Percentiles rank a stretch among this genome's conserved stretches.
phyloP scores from a whole-genome alignment of 192 early-diverging fungal species.

The Endogone sp. region DNA sequence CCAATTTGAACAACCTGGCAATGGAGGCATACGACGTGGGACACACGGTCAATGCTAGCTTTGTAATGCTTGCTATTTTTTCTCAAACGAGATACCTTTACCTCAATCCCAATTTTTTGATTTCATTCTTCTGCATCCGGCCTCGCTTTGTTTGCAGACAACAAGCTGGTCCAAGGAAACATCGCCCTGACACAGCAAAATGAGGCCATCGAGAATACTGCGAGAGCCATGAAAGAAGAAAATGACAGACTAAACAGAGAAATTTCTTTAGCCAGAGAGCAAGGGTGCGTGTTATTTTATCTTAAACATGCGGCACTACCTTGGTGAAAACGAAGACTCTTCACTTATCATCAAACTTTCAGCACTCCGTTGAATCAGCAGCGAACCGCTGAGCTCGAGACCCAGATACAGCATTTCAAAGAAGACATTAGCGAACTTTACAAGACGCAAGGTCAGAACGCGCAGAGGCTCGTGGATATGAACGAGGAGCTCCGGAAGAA shows the following conservation, averaged over 20 bases:
- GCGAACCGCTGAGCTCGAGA: conserved; percentile 68
- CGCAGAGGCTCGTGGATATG: conserved; percentile 83
- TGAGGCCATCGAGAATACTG: conserved; percentile 28
- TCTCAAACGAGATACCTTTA: background rate
- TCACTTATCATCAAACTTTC: background rate
- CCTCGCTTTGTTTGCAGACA: conserved; percentile 21
- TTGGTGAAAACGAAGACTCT: background rate
- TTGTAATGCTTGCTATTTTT: no score
- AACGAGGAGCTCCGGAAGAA: conserved; percentile 68
- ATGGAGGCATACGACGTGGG: background rate
- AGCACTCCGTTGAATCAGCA: conserved; percentile 57
- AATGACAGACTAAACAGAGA: conserved; percentile 32
- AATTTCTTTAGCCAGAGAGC: conserved; percentile 28
- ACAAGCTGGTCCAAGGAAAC: conserved; percentile 37
- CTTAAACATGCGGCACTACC: background rate
- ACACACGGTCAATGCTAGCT: background rate
- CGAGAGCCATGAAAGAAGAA: conserved; percentile 23
- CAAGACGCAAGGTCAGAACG: conserved; percentile 85
- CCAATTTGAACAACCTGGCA: no score
- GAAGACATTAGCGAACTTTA: conserved; percentile 87
- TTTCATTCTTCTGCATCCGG: background rate
- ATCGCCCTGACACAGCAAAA: conserved; percentile 35
- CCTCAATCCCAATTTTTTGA: no score
- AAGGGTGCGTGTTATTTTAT: conserved; percentile 11
- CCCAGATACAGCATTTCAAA: conserved; percentile 69